Percentiles rank a stretch among this genome's conserved stretches.
phyloP scores from a whole-genome alignment of 2,329 filamentous ascomycete genomes.

The Plenodomus tracheiphilus region DNA sequence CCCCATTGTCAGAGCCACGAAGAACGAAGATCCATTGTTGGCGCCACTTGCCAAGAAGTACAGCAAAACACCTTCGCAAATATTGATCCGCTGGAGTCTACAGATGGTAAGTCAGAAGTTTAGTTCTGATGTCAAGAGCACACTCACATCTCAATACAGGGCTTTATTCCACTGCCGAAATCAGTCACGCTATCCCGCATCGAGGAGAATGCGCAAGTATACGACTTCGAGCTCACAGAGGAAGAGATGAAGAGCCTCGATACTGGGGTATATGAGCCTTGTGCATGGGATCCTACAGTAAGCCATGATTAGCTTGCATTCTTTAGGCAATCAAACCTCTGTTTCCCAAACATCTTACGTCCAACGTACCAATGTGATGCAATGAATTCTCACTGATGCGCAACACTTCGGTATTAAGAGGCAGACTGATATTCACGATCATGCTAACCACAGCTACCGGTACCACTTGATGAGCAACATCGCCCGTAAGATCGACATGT shows the following conservation, averaged over 20 bases:
- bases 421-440: too few relatives aligned
- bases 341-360: too few relatives aligned
- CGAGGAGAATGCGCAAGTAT: conserved; percentile 62
- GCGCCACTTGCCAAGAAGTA: conserved; percentile 58
- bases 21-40: conserved; percentile 58
- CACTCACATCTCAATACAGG: conserved; percentile 41
- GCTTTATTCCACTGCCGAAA: conserved; percentile 65
- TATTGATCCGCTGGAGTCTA: conserved; percentile 63
- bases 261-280: conserved; percentile 60
- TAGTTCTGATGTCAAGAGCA: too few relatives aligned
- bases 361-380: too few relatives aligned
- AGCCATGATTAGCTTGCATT: conserved; percentile 38
- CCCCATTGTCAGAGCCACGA: conserved; percentile 49
- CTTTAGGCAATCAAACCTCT: neutral
- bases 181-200: conserved; percentile 64
- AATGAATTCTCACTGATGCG: too few relatives aligned
- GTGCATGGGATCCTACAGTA: conserved; percentile 61
- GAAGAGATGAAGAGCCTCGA: conserved; percentile 62
- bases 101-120: conserved; percentile 33
- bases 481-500: too few relatives aligned
- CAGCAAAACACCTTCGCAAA: conserved; percentile 60
- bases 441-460: too few relatives aligned
- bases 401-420: too few relatives aligned
- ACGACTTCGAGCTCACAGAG: conserved; percentile 62
- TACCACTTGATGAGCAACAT: too few relatives aligned